A percentile compares a stretch with the other conserved stretches of the same genome.
Conservation (phyloP, 192 early-diverging fungal genomes). For the Pecoramyces ruminantium region DNA sequence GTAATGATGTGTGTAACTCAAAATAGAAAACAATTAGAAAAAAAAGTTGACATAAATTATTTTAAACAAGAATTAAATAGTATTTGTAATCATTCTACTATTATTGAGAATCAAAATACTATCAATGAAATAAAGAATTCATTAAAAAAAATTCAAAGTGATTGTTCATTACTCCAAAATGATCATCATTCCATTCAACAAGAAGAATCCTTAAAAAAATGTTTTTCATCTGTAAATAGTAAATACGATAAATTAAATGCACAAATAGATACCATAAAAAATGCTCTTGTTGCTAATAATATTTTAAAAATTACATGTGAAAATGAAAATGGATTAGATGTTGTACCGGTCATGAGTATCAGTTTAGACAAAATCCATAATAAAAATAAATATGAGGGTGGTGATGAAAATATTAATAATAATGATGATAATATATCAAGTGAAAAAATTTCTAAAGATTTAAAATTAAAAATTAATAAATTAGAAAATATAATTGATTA, state of each 20-base stretch:
- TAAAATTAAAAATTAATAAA: neutral
- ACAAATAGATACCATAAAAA: neutral
- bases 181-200: neutral
- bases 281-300: neutral
- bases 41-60: neutral
- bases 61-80: neutral
- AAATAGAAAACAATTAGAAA: neutral
- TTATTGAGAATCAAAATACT: neutral
- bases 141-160: neutral
- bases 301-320: neutral
- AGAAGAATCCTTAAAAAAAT: neutral
- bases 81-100: neutral
- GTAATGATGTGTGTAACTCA: neutral
- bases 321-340: neutral
- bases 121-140: neutral
- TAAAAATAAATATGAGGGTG: too few species aligned
- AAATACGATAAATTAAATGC: neutral
- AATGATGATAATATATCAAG: too few species aligned
- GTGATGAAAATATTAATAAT: too few species aligned
- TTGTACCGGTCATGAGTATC: neutral
- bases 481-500: neutral
- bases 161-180: too few species aligned
- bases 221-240: neutral
- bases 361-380: neutral
- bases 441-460: neutral